Evolutionary conservation across 2,329 filamentous ascomycete genomes (phyloP).

Genomic region (Aplosporella prunicola): DNA sequence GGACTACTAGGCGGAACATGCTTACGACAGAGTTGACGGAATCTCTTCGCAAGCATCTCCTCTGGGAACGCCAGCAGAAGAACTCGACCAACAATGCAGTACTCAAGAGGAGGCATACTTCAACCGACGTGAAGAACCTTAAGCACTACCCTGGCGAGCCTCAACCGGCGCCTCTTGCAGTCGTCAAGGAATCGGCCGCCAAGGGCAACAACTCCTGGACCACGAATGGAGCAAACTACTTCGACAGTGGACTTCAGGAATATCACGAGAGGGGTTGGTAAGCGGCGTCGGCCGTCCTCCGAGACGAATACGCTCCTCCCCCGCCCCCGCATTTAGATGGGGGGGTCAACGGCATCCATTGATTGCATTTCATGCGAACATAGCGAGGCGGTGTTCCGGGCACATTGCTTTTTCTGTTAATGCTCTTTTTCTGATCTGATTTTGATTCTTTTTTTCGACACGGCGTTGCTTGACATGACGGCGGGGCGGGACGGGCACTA

Average conservation of each 20-base stretch:
- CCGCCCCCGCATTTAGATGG: too few relatives aligned
- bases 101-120: slow-evolving; percentile 71
- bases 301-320: too few relatives aligned
- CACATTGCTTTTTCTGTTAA: too few relatives aligned
- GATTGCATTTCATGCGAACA: slow-evolving; percentile 12
- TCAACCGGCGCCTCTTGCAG: slow-evolving; percentile 35
- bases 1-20: slow-evolving; percentile 92
- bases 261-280: slow-evolving; percentile 85
- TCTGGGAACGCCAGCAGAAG: slow-evolving; percentile 95
- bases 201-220: slow-evolving; percentile 69
- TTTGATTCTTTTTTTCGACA: slow-evolving; percentile 3
- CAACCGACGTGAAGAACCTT: slow-evolving; percentile 81
- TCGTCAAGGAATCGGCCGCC: slow-evolving; percentile 43
- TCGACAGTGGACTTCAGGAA: slow-evolving; percentile 70
- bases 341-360: slow-evolving; percentile 5
- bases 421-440: too few relatives aligned
- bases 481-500: slow-evolving; percentile 7
- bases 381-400: slow-evolving; percentile 11
- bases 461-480: slow-evolving; percentile 6
- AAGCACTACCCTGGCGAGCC: slow-evolving; percentile 63
- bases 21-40: slow-evolving; percentile 88
- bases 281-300: too few relatives aligned
- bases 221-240: slow-evolving; percentile 66
- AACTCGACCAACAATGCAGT: slow-evolving; percentile 80
- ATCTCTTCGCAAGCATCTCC: slow-evolving; percentile 78